phyloP scores from a whole-genome alignment of 192 early-diverging fungal species.

The Backusella westeae region DNA sequence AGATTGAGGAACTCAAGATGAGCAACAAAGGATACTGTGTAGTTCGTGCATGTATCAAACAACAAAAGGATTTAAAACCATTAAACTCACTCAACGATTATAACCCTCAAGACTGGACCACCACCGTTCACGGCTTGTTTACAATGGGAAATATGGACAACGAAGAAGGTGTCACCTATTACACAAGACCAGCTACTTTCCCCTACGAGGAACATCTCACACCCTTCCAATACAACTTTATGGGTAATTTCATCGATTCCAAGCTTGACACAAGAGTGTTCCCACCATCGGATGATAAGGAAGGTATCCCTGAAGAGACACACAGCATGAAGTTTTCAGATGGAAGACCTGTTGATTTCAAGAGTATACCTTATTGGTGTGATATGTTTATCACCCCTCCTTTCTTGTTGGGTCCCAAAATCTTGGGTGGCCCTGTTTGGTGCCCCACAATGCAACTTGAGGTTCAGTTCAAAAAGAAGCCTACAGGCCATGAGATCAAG shows the following conservation, averaged over 20 bases:
- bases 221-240: background rate
- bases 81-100: conserved; percentile 1
- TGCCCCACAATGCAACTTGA: conserved; percentile 37
- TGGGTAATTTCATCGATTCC: background rate
- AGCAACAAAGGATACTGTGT: conserved; percentile 28
- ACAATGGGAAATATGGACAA: conserved; percentile 30
- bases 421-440: conserved; percentile 18
- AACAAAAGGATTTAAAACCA: background rate
- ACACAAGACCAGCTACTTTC: background rate
- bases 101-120: conserved; percentile 5
- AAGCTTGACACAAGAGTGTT: background rate
- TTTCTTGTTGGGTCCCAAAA: conserved; percentile 3
- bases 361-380: conserved; percentile 25
- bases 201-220: background rate
- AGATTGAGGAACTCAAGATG: conserved; percentile 27
- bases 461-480: conserved; percentile 26
- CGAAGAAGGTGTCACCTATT: conserved; percentile 26
- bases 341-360: conserved; percentile 17
- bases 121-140: conserved; percentile 2
- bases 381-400: conserved; percentile 34
- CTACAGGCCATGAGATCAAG: conserved; percentile 16
- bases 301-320: conserved; percentile 18
- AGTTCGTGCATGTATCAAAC: conserved; percentile 14
- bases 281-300: background rate
- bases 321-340: conserved; percentile 20